Evolutionary conservation across 176 grass and related monocot genomes (phyloP).

Genomic region (Carex scoparia): DNA sequence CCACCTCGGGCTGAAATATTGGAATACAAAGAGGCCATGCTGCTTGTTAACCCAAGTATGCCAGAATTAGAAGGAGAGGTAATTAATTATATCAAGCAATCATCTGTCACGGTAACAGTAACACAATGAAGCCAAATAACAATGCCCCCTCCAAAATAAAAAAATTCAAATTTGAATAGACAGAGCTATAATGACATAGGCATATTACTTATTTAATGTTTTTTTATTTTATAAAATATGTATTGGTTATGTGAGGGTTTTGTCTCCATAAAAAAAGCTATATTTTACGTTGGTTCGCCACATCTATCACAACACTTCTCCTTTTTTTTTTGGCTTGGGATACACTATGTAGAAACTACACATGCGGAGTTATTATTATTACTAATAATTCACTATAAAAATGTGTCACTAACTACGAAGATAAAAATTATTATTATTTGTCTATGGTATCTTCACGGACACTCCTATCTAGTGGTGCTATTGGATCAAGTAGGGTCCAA

Average conservation of each 20-base stretch:
- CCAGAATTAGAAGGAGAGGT: slow-evolving; percentile 56
- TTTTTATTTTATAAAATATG: not conserved
- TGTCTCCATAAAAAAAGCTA: too few species aligned
- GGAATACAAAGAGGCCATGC: slow-evolving; percentile 57
- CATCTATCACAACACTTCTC: too few species aligned
- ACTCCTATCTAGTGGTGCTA: too few species aligned
- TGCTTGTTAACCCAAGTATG: slow-evolving; percentile 39
- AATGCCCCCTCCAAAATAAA: not conserved
- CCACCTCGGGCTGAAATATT: not conserved
- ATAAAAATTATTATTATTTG: too few species aligned
- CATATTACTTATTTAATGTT: not conserved
- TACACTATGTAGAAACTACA: too few species aligned
- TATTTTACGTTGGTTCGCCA: too few species aligned
- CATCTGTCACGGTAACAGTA: not conserved
- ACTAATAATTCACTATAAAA: too few species aligned
- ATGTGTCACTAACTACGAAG: too few species aligned
- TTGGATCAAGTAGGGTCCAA: too few species aligned
- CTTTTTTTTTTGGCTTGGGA: too few species aligned
- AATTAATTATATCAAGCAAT: not conserved
- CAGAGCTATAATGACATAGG: not conserved
- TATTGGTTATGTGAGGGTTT: not conserved
- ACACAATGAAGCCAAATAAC: not conserved
- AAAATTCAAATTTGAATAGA: not conserved
- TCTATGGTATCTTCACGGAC: too few species aligned
- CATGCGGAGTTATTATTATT: too few species aligned